A percentile compares a stretch with the other conserved stretches of the same genome.
phyloP scores from a whole-genome alignment of 2,329 filamentous ascomycete species.

The Scopulariopsis brevicaulis region DNA sequence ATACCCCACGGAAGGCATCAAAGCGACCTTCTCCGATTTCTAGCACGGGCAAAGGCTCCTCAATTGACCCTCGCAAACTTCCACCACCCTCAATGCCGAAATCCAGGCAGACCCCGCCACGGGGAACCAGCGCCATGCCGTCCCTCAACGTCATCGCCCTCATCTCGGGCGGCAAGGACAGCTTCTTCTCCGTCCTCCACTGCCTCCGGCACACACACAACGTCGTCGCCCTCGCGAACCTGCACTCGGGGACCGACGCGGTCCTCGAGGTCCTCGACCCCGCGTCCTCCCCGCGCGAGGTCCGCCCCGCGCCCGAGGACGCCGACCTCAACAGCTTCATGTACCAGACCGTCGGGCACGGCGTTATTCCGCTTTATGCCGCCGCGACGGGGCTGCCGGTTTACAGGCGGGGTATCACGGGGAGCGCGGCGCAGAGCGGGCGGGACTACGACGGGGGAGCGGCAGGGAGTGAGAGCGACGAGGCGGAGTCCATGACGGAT shows the following conservation, averaged over 20 bases:
- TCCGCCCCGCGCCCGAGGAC: slow-evolving; percentile 10
- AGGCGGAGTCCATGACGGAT: slow-evolving; percentile 78
- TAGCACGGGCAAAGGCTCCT: background rate
- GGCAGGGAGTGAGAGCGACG: slow-evolving; percentile 39
- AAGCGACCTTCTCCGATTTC: too few relatives aligned
- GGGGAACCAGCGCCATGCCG: slow-evolving; percentile 20
- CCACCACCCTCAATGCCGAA: background rate
- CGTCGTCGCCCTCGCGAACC: slow-evolving; percentile 79
- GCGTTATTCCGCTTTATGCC: slow-evolving; percentile 75
- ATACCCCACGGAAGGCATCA: too few relatives aligned
- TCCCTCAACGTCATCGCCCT: slow-evolving; percentile 73
- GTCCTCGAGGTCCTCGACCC: slow-evolving; percentile 7
- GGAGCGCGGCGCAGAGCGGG: slow-evolving; percentile 56
- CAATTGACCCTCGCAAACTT: background rate
- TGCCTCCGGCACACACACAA: slow-evolving; percentile 77
- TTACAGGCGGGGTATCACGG: slow-evolving; percentile 68
- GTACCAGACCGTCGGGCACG: slow-evolving; percentile 96
- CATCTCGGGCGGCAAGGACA: slow-evolving; percentile 95
- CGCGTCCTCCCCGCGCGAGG: slow-evolving; percentile 4
- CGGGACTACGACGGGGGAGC: slow-evolving; percentile 53
- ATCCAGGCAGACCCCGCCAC: background rate
- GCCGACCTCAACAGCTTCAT: slow-evolving; percentile 88
- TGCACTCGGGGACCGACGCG: slow-evolving; percentile 45
- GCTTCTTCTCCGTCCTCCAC: slow-evolving; percentile 85
- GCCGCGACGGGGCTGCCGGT: slow-evolving; percentile 70